phyloP scores from a whole-genome alignment of 495 filamentous ascomycete species.

The Neurospora tetrasperma region DNA sequence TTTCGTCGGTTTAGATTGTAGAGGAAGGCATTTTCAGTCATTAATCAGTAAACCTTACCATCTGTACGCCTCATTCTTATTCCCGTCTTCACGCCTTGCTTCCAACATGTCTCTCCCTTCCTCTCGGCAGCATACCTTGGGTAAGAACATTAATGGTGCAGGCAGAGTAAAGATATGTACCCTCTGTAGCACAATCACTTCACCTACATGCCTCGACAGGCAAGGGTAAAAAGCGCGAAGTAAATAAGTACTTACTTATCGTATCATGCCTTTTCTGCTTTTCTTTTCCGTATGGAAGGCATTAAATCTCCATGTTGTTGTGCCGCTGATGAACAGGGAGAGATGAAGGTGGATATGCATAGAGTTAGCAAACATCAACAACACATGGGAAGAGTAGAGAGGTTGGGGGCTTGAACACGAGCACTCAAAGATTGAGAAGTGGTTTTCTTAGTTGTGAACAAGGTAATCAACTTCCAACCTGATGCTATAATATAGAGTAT shows the following conservation, averaged over 20 bases:
- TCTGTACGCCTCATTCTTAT: no score
- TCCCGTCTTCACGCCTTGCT: no score
- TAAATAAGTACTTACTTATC: no score
- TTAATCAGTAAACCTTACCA: no score
- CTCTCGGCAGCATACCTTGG: neutral
- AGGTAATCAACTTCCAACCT: neutral
- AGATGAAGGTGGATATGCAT: neutral
- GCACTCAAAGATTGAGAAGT: neutral
- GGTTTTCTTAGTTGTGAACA: neutral
- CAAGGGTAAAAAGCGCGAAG: neutral
- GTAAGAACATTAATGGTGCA: no score
- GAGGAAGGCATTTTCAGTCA: no score
- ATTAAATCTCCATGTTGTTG: neutral
- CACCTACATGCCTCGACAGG: neutral
- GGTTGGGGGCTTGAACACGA: neutral
- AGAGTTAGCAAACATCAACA: neutral
- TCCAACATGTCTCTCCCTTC: neutral
- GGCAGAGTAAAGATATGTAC: neutral
- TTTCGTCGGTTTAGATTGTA: no score
- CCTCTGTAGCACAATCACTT: neutral
- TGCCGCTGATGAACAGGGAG: neutral
- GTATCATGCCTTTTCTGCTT: neutral
- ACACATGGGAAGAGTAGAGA: neutral
- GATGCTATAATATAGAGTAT: no score
- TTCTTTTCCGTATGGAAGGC: neutral